Evolutionary conservation across 2,329 filamentous ascomycete species (phyloP), one percentile per base, ranked within the genome.

Genomic region (Curvularia verruculosa): DNA sequence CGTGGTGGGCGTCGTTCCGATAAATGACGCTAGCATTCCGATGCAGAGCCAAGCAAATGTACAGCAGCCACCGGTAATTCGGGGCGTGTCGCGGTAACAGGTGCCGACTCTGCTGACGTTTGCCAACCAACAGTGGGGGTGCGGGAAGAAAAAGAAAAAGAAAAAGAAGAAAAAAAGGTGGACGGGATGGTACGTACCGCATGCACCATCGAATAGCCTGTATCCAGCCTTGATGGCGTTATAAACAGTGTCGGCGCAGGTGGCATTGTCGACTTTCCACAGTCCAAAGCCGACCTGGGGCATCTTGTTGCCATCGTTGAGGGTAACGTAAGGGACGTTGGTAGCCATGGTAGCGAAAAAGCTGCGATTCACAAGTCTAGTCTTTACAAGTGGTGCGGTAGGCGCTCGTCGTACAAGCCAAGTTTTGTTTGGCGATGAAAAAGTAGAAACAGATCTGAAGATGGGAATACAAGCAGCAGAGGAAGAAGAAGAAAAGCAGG

Each of bases 141-240:
- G 26, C 24, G 13, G 43, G 2, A 18, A 45, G 2, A 18, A 45
- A 6, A 45, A 13, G 7, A 15, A 12, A n/a, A 45, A 15, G 12
- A n/a, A 21, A 31, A 12, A 15, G 26, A 31, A 18, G 19, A 10
- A 19, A 28, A 10, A 18, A 46, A 12, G 37, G 10, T 34, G 10
- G 15, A 31, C 43, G 23, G 9, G 21, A 49, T 36, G 56, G 7
- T 24, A 71, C 71, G 41, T 73, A 74, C 72, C 72, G 55, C 72
- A 75, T 54, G 74, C 73, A 29, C 74, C 73, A 44, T 76, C 74
- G 37, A 76, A 75, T 24, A 75, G 54, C 47, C 74, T 70, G 71
- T 76, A 76, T 53, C 74, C 74, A 24, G 60, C 62, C 67, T 75
- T 75, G 64, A 76, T 76, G 49, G 74, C 74, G 55, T 72, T 69